Evolutionary conservation across 306 rosid species (phyloP), one percentile per base, ranked within the genome.

Genomic region (Pachyrhizus erosus): DNA sequence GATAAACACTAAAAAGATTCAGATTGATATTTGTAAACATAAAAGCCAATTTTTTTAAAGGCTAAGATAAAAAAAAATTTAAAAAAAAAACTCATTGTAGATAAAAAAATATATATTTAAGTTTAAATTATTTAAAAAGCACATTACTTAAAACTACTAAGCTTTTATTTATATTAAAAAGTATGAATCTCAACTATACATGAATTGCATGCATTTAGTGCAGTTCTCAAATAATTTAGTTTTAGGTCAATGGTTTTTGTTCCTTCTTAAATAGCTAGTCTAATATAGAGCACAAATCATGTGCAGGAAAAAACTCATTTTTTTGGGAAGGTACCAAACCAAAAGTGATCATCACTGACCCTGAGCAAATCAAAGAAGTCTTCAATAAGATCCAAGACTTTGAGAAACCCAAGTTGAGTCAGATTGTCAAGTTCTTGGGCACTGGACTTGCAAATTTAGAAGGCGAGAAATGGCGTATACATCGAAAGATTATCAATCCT

Each of bases 401-500:
- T 29, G 21, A 14, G 69, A 61, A 61, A 8, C 69, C 69, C 1
- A 61, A 27, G 20, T 61, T 61, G 86, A 82, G 76, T 51, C 83
- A 83, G 7, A 49, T 82, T 18, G 1, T 15, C 9, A 34, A 26
- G 45, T 34, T 74, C 3, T 75, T 86, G 0, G 79, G 14, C 37
- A 15, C 31, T 7, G 93, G 93, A 27, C 42, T 82, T 2, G 48
- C 5, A 31, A 23, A 0, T 8, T 20, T 61, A 68, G 90, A 87
- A 10, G 91, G 86, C 15, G 83, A 84, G 18, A 87, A 86, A 69
- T 91, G 91, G 94, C 79, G 78, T 21, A 87, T 52, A 42, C 89
- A 85, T 60, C 51, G 91, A 66, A 91, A 70, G 65, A 83, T 89
- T 43, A 85, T 91, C 76, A 89, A 79, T 23, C 91, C 88, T 13